Base-by-base conservation (phyloP, 345 rosid species). In the Mallotus nudiflorus region DNA sequence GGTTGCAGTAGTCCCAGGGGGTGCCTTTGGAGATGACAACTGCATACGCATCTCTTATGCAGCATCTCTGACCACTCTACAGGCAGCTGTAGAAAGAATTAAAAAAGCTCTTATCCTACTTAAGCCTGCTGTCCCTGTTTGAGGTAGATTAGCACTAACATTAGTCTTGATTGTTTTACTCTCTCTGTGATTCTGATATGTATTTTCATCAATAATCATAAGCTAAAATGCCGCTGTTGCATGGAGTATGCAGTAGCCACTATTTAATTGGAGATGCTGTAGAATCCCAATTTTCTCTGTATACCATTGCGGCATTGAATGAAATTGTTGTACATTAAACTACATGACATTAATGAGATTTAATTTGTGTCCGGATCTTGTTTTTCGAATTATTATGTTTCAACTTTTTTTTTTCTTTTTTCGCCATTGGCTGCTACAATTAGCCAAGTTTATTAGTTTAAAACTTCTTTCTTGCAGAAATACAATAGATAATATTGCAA, bases 1-100 rank as follows among this genome's bases (percentile, higher is more conserved):
- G 99, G 98, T 95, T 48, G 99, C 99, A 9, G 62, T 92, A 73
- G 98, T 95, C 57, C 99, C 99, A 0, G 98, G 99, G 44, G 97
- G 85, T 70, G 99, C 99, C 51, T 95, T 92, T n/a, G 99, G 98
- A 63, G 97, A 95, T 7, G 93, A 95, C 65, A 85, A 37, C 37
- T 95, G 99, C 84, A 82, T 90, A 73, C 85, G 97, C 18, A 90
- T 95, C 66, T 92, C 99, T 8, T 95, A 90, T 37, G 99, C 98
- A 0, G 92, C 90, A 58, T 92, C 99, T 51, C 89, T 90, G 24
- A 65, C 87, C 16, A 85, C 89, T 60, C 71, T 95, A 58, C 89
- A 81, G 79, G 90, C 79, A 1, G 99, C 98, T n/a, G 91, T 84
- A 5, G 87, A 79, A 81, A 88, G 92, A 77, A 90, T 95, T 58